phyloP scores from a whole-genome alignment of 495 filamentous ascomycete genomes.

The Xylaria bambusicola region DNA sequence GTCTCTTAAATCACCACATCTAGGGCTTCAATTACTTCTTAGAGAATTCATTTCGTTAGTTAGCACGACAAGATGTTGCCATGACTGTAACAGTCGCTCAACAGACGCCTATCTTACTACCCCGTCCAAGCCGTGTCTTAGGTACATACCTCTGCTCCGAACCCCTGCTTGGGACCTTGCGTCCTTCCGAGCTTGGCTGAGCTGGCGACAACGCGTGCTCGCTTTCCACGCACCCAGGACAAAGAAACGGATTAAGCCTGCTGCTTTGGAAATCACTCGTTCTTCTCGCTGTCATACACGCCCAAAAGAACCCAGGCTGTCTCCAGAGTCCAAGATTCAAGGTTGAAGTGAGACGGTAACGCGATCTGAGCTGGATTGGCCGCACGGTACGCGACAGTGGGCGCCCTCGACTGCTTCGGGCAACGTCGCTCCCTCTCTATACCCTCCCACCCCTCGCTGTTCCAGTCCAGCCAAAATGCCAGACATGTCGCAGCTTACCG shows the following conservation, averaged over 20 bases:
- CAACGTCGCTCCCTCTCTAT: neutral
- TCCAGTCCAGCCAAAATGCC: conserved; percentile 15
- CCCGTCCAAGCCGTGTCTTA: neutral
- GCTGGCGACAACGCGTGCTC: conserved; percentile 20
- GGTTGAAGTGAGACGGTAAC: conserved; percentile 1
- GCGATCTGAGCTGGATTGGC: conserved; percentile 17
- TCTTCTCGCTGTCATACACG: neutral
- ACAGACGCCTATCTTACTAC: neutral
- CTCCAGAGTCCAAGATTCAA: neutral
- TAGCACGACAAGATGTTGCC: neutral
- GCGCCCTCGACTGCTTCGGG: neutral
- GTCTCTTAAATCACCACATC: neutral
- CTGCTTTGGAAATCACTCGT: neutral
- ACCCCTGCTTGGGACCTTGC: conserved; percentile 8
- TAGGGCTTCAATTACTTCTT: neutral
- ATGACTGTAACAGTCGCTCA: neutral
- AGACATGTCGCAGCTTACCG: conserved; percentile 21
- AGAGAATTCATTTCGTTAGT: neutral
- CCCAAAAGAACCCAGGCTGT: neutral
- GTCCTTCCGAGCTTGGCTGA: conserved; percentile 15
- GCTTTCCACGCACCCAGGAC: conserved; percentile 11
- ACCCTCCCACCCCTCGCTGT: neutral
- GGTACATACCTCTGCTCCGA: neutral
- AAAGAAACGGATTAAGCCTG: neutral
- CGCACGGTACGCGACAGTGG: conserved; percentile 16